Percentiles rank a stretch among this genome's conserved stretches.
These are phyloP conservation scores for Patellifolia procumbens DNA, from an alignment of 179 eudicot species.

Conservation along the genomic window DNA sequence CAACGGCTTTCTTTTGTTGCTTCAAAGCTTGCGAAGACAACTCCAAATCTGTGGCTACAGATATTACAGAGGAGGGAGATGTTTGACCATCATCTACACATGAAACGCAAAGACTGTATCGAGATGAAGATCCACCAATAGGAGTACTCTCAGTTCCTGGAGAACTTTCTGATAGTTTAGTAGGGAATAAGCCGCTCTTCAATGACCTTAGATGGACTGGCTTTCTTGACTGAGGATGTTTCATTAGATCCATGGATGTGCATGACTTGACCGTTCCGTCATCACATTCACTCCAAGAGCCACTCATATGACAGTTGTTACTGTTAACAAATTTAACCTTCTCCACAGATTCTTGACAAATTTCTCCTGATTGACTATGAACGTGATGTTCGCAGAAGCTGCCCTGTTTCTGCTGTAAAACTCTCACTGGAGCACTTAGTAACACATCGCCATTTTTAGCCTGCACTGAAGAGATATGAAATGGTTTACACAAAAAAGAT, in stretches of 20 bases:
- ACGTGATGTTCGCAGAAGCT: constrained; percentile 44
- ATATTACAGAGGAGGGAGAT: constrained; percentile 42
- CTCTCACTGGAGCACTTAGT: constrained; percentile 37
- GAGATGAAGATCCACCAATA: constrained; percentile 19
- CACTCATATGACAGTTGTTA: constrained; percentile 5
- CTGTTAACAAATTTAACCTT: constrained; percentile 11
- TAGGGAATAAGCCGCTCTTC: constrained; percentile 26
- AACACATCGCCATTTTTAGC: constrained; percentile 49
- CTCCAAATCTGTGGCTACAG: constrained; percentile 73
- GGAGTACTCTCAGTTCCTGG: constrained; percentile 27
- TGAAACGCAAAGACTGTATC: constrained; percentile 32
- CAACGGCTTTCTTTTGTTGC: constrained; percentile 29
- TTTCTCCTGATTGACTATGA: constrained; percentile 31
- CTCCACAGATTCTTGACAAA: constrained; percentile 25
- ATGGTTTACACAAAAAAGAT: constrained; percentile 34
- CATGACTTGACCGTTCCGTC: constrained; percentile 12
- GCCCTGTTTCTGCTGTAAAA: constrained; percentile 51
- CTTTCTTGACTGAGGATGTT: constrained; percentile 26
- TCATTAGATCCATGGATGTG: constrained; percentile 26
- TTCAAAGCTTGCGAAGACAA: constrained; percentile 37
- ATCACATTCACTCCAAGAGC: constrained; percentile 17
- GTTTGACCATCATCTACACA: constrained; percentile 35
- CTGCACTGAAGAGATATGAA: constrained; percentile 63
- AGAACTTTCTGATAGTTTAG: constrained; percentile 35
- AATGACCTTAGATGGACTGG: constrained; percentile 21